Evolutionary conservation across 2,329 filamentous ascomycete genomes (phyloP), one percentile per base, ranked within the genome.

Genomic region (Fusarium longipes): DNA sequence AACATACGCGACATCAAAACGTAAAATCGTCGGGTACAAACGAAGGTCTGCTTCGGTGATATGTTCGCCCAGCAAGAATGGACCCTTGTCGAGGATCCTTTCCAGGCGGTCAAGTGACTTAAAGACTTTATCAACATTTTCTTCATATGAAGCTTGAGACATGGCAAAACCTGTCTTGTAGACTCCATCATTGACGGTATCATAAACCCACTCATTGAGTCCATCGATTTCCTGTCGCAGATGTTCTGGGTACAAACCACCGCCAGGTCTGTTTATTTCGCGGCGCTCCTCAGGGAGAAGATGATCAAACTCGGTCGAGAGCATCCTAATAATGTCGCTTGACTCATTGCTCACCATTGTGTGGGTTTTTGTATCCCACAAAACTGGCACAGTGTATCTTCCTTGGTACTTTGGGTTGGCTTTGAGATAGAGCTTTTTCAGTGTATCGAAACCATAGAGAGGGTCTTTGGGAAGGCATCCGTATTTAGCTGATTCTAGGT

Each of bases 301-400:
- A 45, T 83, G 79, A 63, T 94, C 91, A 72, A 94, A 93, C 54
- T 88, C 90, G 12, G 84, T 83, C 77, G 93, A 93, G 63, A 96
- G 82, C 90, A 95, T 94, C 67, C 92, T 86, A 70, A 96, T 93
- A 70, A 96, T 95, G 76, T 96, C 93, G 51, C 87, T 87, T 54
- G 89, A 91, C 81, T 96, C 93, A 67, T 96, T 96, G 82, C 87
- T 93, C 43, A 96, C 92, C 68, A 95, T 91, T 17, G 83, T 86
- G 47, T 89, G 85, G 24, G 83, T 82, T 75, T 90, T 87, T 75
- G 87, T 90, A 68, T 92, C 90, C 82, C 87, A 92, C 11, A 93
- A 82, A 0, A 89, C 87, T 0, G 91, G 91, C 2, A 94, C 91
- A 0, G 91, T 93, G 74, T 91, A 92, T 9, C 91, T 84, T 1